phyloP scores from a whole-genome alignment of 2,329 filamentous ascomycete genomes.

The Acrodontium crateriforme region DNA sequence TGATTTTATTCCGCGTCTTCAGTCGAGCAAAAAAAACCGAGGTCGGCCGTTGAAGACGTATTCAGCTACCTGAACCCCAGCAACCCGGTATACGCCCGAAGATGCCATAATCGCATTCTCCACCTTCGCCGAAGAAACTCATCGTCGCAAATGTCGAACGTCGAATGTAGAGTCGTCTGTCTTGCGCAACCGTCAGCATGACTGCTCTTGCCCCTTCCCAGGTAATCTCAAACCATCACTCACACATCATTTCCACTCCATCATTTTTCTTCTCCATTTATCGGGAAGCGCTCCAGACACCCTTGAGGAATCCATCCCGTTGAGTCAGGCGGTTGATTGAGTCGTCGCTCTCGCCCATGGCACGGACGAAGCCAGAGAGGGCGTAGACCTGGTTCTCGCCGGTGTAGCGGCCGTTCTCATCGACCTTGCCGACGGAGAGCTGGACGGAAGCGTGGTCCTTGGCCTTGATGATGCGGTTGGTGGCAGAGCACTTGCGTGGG shows the following conservation, averaged over 20 bases:
- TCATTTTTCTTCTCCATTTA: slow-evolving; percentile 21
- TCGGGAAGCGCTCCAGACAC: slow-evolving; percentile 70
- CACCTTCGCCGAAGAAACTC: slow-evolving; percentile 40
- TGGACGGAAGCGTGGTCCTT: slow-evolving; percentile 99
- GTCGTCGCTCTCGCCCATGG: slow-evolving; percentile 97
- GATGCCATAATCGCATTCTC: slow-evolving; percentile 31
- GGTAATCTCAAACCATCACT: neutral
- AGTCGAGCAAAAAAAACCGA: no score
- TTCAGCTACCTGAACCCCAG: no score
- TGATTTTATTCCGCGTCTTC: no score
- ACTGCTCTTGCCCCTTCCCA: slow-evolving; percentile 1
- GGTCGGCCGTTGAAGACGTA: no score
- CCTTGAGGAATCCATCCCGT: slow-evolving; percentile 93
- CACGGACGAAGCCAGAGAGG: slow-evolving; percentile 92
- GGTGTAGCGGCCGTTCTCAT: slow-evolving; percentile 94
- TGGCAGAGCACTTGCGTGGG: slow-evolving; percentile 96
- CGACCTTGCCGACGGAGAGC: slow-evolving; percentile 93
- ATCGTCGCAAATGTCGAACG: no score
- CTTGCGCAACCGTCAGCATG: no score
- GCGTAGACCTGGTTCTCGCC: slow-evolving; percentile 97
- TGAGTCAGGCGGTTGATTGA: slow-evolving; percentile 89
- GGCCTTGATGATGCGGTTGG: slow-evolving; percentile 99
- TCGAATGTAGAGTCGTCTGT: no score
- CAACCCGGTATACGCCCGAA: no score
- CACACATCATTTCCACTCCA: neutral